Conservation (phyloP, 306 rosid species). For the Hippophae tibetana region DNA sequence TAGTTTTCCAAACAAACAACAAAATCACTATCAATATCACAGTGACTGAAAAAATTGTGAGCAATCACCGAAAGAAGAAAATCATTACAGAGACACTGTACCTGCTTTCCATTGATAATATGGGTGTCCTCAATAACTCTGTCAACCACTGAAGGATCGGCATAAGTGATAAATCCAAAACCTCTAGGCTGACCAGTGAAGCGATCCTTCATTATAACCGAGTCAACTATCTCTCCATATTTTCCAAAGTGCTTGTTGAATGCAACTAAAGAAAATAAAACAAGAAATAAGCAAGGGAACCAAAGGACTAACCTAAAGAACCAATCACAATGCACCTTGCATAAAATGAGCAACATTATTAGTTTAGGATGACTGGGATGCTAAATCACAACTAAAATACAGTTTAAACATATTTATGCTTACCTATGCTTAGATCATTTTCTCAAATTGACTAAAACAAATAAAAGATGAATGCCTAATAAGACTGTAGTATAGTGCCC, state of each 20-base stretch:
- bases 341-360: neutral
- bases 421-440: too few relatives aligned
- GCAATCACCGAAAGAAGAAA: neutral
- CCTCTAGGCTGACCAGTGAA: slow-evolving; percentile 77
- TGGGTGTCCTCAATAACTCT: slow-evolving; percentile 67
- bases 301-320: neutral
- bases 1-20: neutral
- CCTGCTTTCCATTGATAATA: slow-evolving; percentile 71
- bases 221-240: slow-evolving; percentile 85
- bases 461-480: neutral
- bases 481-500: neutral
- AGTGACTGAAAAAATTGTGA: too few relatives aligned
- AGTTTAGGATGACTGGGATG: neutral
- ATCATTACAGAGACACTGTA: neutral
- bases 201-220: slow-evolving; percentile 89
- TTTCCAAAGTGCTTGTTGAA: slow-evolving; percentile 77
- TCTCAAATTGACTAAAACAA: neutral
- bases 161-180: slow-evolving; percentile 82
- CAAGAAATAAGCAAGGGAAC: slow-evolving; percentile 1
- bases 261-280: slow-evolving; percentile 33
- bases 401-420: too few relatives aligned
- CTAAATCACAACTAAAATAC: neutral
- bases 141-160: slow-evolving; percentile 80
- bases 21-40: neutral
- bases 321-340: neutral